phyloP scores from a whole-genome alignment of 2,329 filamentous ascomycete species.

The Alternaria arborescens region DNA sequence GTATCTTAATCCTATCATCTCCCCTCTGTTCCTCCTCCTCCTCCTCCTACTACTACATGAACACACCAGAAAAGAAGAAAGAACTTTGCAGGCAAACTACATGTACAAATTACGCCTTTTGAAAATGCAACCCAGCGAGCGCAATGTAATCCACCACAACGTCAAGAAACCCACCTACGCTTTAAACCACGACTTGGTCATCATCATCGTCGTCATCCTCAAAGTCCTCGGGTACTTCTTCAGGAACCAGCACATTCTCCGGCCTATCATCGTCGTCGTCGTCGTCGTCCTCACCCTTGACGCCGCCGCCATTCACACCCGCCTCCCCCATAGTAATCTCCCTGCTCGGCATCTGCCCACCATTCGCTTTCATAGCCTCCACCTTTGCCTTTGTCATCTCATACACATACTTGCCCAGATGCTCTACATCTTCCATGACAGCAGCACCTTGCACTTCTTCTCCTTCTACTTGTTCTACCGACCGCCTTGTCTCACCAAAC shows the following conservation, averaged over 20 bases:
- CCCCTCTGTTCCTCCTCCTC: fast-evolving
- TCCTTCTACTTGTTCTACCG: conserved; percentile 44
- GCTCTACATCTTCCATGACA: conserved; percentile 89
- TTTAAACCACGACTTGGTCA: neutral
- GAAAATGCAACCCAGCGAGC: neutral
- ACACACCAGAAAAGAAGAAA: neutral
- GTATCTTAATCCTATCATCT: neutral
- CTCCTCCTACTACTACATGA: neutral
- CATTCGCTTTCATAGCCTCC: conserved; percentile 61
- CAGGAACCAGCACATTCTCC: conserved; percentile 40
- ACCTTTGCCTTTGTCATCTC: conserved; percentile 88
- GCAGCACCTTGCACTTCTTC: conserved; percentile 61
- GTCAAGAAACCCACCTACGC: neutral
- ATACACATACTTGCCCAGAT: conserved; percentile 93
- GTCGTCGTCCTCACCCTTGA: conserved; percentile 25
- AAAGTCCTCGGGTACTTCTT: conserved; percentile 11
- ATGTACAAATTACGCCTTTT: neutral
- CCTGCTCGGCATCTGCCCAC: conserved; percentile 46
- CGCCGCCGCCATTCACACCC: conserved; percentile 41
- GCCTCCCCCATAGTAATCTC: conserved; percentile 48
- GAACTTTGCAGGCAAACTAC: neutral
- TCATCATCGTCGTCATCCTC: conserved; percentile 14
- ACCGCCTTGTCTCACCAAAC: conserved; percentile 71
- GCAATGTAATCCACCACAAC: too few relatives aligned
- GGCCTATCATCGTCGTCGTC: conserved; percentile 39